These are phyloP conservation scores for Trichoderma sp. DNA, from an alignment of 2,329 filamentous ascomycete genomes.

Conservation along the genomic window DNA sequence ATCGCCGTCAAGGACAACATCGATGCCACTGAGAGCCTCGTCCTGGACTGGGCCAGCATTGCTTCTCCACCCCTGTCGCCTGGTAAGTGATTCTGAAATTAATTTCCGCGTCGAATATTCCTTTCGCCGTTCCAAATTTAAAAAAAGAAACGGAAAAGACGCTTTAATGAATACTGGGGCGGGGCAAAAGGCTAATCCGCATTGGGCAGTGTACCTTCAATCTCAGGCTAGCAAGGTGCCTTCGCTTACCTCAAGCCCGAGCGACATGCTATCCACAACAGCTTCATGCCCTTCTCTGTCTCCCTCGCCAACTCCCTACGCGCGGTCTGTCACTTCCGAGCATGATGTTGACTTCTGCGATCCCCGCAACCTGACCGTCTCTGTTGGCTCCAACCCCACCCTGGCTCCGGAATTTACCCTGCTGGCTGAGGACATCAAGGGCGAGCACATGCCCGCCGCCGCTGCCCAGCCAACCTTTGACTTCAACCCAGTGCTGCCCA, in stretches of 20 bases:
- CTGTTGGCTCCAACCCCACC: conserved; percentile 47
- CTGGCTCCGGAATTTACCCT: conserved; percentile 63
- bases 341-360: conserved; percentile 84
- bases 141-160: not conserved
- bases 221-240: conserved; percentile 48
- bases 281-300: conserved; percentile 82
- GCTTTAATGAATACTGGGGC: conserved; percentile 22
- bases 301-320: conserved; percentile 79
- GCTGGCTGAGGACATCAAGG: conserved; percentile 60
- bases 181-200: conserved; percentile 37
- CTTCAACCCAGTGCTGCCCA: conserved; percentile 49
- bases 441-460: conserved; percentile 50
- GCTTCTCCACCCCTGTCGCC: conserved; percentile 86
- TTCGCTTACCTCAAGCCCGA: conserved; percentile 62
- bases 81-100: conserved; percentile 58
- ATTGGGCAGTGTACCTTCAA: conserved; percentile 49
- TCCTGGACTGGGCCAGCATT: conserved; percentile 74
- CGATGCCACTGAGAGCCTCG: conserved; percentile 70
- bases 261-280: conserved; percentile 70
- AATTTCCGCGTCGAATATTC: conserved; percentile 15
- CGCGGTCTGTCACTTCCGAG: conserved; percentile 66
- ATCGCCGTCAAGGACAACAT: conserved; percentile 66
- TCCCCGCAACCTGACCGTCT: conserved; percentile 82
- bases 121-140: not conserved
- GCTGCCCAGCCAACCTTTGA: conserved; percentile 48